Evolutionary conservation across 192 early-diverging fungal species (phyloP).

Genomic region (Umbelopsis ramanniana): DNA sequence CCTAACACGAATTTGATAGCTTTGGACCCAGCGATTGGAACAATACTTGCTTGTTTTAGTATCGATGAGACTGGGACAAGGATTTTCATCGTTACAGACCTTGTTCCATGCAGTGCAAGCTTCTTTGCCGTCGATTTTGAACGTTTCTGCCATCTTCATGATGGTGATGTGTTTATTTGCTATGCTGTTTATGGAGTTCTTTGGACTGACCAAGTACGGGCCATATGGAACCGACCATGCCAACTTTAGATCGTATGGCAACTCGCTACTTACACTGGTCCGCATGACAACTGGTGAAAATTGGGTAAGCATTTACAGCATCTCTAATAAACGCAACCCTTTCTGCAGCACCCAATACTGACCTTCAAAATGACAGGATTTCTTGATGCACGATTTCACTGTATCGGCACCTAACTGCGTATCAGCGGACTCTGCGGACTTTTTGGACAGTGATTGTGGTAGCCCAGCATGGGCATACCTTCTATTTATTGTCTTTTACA

Average conservation of each 20-base stretch:
- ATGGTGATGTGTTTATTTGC: slow-evolving; percentile 48
- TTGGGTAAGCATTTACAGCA: slow-evolving; percentile 25
- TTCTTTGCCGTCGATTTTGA: slow-evolving; percentile 37
- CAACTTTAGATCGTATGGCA: slow-evolving; percentile 55
- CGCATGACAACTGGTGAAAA: slow-evolving; percentile 60
- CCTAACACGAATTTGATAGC: neutral
- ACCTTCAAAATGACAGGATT: slow-evolving; percentile 39
- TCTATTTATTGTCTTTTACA: slow-evolving; percentile 60
- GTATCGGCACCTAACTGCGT: slow-evolving; percentile 55
- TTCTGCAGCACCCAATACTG: neutral
- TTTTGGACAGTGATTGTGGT: slow-evolving; percentile 58
- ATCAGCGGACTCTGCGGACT: slow-evolving; percentile 34
- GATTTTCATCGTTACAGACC: slow-evolving; percentile 33
- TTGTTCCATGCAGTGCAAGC: slow-evolving; percentile 37
- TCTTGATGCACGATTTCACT: slow-evolving; percentile 58
- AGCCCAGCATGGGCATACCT: slow-evolving; percentile 53
- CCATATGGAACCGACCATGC: slow-evolving; percentile 40
- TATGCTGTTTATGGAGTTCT: slow-evolving; percentile 61
- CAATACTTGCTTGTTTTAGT: slow-evolving; percentile 37
- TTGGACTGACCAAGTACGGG: slow-evolving; percentile 59
- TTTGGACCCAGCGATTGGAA: slow-evolving; percentile 38
- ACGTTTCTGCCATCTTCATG: slow-evolving; percentile 41
- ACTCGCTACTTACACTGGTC: slow-evolving; percentile 49
- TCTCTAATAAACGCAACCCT: too few relatives aligned
- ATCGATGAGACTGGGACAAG: slow-evolving; percentile 35